phyloP scores from a whole-genome alignment of 345 rosid species.

The Rhodamnia rubescens region DNA sequence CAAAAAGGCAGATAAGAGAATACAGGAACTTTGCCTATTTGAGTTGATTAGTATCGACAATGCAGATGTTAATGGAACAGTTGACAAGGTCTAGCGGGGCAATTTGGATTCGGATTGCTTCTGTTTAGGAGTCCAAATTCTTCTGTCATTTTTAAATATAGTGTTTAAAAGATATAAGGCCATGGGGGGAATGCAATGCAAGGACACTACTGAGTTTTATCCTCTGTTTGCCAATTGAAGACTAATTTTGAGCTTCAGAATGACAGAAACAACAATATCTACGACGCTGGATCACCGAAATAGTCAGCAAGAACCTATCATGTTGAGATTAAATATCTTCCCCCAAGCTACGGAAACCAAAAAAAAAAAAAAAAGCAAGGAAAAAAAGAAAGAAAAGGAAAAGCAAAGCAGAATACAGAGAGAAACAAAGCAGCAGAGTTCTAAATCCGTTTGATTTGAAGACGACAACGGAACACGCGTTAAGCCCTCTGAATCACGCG shows the following conservation, averaged over 20 bases:
- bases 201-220: background rate
- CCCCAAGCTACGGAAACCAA: background rate
- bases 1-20: background rate
- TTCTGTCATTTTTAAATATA: background rate
- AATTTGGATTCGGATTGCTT: background rate
- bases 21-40: background rate
- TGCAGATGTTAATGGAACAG: background rate
- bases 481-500: background rate
- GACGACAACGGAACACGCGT: background rate
- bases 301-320: background rate
- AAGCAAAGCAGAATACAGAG: background rate
- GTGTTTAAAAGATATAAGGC: background rate
- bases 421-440: background rate
- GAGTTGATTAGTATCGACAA: background rate
- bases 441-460: background rate
- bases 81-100: background rate
- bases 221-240: background rate
- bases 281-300: background rate
- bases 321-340: background rate
- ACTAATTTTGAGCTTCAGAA: background rate
- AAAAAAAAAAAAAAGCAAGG: background rate
- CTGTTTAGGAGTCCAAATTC: background rate
- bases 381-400: background rate
- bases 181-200: background rate
- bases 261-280: background rate